Conservation (phyloP, 257 asterid species). For the Osmanthus fragrans region DNA sequence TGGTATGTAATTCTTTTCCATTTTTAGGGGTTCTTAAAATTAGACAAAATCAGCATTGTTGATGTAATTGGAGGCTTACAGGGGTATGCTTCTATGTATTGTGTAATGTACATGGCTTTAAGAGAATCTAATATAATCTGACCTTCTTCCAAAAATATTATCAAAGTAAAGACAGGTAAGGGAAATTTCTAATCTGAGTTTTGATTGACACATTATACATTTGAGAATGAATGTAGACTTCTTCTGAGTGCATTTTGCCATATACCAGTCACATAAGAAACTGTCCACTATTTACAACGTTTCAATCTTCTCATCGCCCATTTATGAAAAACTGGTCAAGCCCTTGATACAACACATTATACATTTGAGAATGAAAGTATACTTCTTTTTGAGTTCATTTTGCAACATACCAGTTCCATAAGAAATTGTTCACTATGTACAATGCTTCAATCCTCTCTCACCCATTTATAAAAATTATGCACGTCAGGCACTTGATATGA, state of each 20-base stretch:
- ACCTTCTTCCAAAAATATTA: background rate
- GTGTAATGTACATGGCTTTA: background rate
- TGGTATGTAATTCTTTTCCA: background rate
- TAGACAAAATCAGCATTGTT: background rate
- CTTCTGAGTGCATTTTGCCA: background rate
- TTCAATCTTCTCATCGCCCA: no score
- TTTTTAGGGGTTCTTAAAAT: background rate
- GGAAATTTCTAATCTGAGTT: background rate
- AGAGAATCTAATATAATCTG: background rate
- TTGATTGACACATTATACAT: background rate
- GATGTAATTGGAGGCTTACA: background rate
- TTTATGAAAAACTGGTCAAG: no score
- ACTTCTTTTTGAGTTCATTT: no score
- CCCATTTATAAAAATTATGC: no score
- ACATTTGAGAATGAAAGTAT: no score
- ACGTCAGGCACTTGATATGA: no score
- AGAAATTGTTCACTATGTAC: no score
- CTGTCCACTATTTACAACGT: background rate
- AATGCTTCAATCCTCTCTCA: no score
- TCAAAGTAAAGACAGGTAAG: background rate
- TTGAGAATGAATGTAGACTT: background rate
- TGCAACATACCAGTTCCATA: no score
- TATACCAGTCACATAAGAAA: background rate
- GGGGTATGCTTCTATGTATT: background rate
- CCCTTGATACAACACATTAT: no score